Base-by-base conservation (phyloP, 306 rosid species). In the Calophaca sinica region DNA sequence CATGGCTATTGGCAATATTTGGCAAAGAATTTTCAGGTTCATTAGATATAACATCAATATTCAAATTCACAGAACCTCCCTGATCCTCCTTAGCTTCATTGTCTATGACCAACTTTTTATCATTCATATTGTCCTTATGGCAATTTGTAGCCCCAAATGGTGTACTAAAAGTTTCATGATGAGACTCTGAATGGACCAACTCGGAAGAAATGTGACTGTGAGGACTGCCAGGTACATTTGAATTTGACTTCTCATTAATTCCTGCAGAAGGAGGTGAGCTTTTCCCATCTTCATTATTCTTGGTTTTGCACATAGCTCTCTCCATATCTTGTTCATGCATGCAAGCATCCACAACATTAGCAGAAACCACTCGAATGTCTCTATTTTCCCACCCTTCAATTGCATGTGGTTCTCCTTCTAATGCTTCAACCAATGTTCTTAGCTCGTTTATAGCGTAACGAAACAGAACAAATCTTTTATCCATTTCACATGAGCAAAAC, bases 401-500 rank as follows among this genome's bases (percentile, higher is more conserved):
- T 62, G 93, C 87, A 14, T 73, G 83, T 7, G 66, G 4, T 12
- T 69, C 73, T 70, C 94, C 96, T 88, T 89, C 93, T 73, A 94
- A 80, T 38, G 96, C 97, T 80, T 79, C 82, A 58, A 87, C 85
- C 61, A 94, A 84, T 59, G 72, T 74, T 63, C 61, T 84, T 74
- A 94, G 79, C 59, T 94, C 96, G 35, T 74, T 31, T 33, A 72
- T 58, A 14, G 82, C 58, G 73, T 83, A 81, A 41, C 93, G 96
- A 64, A 81, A 51, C 64, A 94, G 94, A 46, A 87, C 80, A 77
- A 79, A 80, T 66, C 73, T 88, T 49, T 82, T 31, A 10, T 71
- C 88, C 49, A 66, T 57, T 66, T 72, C 88, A 71, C 98, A 94
- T 3, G 89, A 80, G 82, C 98, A 94, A 62, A 88, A 71, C 41